A percentile compares a stretch with the other conserved stretches of the same genome.
phyloP scores from a whole-genome alignment of 352 stramenopile genomes.

The Phytophthora palmivora region DNA sequence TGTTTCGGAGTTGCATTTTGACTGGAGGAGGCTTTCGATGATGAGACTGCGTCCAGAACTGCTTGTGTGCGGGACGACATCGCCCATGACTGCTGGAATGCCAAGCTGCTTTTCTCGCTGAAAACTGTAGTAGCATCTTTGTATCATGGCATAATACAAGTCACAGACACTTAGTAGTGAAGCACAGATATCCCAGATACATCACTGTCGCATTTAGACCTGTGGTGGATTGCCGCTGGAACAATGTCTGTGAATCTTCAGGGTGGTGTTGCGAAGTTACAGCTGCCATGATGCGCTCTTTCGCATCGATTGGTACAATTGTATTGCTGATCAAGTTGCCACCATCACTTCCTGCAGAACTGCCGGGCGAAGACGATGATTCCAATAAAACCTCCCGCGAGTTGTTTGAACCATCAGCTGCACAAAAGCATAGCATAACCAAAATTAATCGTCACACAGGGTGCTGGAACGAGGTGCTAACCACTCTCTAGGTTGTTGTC shows the following conservation, averaged over 20 bases:
- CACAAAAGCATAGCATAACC: conserved; percentile 2
- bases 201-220: conserved; percentile 9
- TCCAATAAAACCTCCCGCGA: background rate
- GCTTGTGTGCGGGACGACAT: conserved; percentile 49
- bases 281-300: conserved; percentile 40
- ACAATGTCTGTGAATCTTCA: conserved; percentile 3
- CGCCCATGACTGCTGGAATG: conserved; percentile 41
- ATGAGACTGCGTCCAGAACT: conserved; percentile 31
- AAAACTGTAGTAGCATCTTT: background rate
- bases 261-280: conserved; percentile 20
- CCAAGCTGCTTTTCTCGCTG: conserved; percentile 6
- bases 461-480: conserved; percentile 1
- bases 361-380: conserved; percentile 14
- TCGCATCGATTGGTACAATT: conserved; percentile 36
- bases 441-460: background rate
- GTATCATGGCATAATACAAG: too few species aligned
- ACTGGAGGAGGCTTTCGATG: conserved; percentile 12
- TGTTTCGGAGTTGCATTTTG: conserved; percentile 14
- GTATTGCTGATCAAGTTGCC: conserved; percentile 13
- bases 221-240: conserved; percentile 7
- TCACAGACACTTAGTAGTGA: too few species aligned
- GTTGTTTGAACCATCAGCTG: background rate
- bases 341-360: conserved; percentile 21
- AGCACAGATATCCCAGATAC: background rate
- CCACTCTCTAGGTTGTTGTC: conserved; percentile 2